Percentiles rank a stretch among this genome's conserved stretches.
Evolutionary conservation across 208 protist genomes (phyloP).

Genomic region (Lotmaria passim): DNA sequence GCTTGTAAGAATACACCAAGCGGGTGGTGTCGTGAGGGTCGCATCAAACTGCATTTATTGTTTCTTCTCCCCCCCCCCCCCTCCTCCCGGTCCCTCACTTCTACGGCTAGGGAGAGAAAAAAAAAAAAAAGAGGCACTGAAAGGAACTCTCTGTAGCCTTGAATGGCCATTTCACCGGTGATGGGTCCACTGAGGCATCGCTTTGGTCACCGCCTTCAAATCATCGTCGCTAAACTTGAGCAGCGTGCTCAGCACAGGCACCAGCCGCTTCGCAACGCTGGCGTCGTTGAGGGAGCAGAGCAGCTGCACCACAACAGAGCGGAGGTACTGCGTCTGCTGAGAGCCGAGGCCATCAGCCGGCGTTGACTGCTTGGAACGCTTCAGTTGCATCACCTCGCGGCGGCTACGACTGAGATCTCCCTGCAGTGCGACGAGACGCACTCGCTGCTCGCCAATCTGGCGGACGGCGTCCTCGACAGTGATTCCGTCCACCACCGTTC

Average conservation of each 20-base stretch:
- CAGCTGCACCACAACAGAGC: constrained; percentile 71
- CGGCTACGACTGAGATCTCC: constrained; percentile 23
- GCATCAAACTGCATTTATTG: too few species aligned
- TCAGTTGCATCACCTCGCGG: constrained; percentile 25
- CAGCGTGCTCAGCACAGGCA: constrained; percentile 81
- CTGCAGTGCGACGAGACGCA: constrained; percentile 11
- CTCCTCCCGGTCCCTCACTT: too few species aligned
- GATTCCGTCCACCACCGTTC: neutral
- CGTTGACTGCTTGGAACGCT: constrained; percentile 7
- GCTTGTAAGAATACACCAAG: too few species aligned
- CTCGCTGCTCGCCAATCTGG: constrained; percentile 22
- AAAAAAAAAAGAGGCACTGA: constrained; percentile 15
- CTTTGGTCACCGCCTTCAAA: constrained; percentile 50
- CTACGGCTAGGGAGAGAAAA: too few species aligned
- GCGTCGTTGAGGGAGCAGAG: constrained; percentile 63
- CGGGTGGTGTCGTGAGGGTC: too few species aligned
- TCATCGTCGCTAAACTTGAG: constrained; percentile 64
- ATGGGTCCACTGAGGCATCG: constrained; percentile 48
- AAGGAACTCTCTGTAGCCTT: neutral
- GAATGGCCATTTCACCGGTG: too few species aligned
- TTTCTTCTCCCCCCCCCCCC: too few species aligned
- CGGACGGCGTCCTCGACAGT: constrained; percentile 18
- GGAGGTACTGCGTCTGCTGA: constrained; percentile 75
- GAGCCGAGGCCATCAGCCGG: constrained; percentile 39
- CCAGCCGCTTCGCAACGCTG: constrained; percentile 53